phyloP scores from a whole-genome alignment of 192 early-diverging fungal species.

The Umbelopsis ramanniana region DNA sequence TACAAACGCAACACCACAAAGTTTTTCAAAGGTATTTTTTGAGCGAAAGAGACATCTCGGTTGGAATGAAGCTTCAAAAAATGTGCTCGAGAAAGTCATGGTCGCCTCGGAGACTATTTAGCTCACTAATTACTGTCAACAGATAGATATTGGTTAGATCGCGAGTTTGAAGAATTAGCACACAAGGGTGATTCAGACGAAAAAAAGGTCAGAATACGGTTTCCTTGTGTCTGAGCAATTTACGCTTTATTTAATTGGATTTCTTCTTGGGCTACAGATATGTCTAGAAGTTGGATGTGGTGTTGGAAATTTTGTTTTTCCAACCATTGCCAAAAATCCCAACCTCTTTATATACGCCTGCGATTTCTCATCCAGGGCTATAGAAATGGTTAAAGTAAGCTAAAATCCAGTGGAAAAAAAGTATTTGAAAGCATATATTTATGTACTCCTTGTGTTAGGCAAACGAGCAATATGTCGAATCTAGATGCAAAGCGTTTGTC shows the following conservation, averaged over 20 bases:
- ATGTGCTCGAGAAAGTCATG: too few relatives aligned
- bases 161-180: slow-evolving; percentile 88
- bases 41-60: too few relatives aligned
- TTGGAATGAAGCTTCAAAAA: too few relatives aligned
- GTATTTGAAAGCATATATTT: background rate
- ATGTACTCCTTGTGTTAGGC: slow-evolving; percentile 29
- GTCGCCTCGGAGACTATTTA: background rate
- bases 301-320: slow-evolving; percentile 96
- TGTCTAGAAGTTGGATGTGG: slow-evolving; percentile 96
- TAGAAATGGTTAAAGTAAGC: slow-evolving; percentile 85
- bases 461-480: slow-evolving; percentile 71
- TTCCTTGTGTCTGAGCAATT: too few relatives aligned
- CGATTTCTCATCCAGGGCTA: slow-evolving; percentile 91
- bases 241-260: too few relatives aligned
- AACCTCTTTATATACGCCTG: slow-evolving; percentile 88
- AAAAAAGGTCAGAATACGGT: slow-evolving; percentile 5
- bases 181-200: slow-evolving; percentile 19
- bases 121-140: background rate
- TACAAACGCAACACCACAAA: slow-evolving; percentile 87
- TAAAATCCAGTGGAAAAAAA: background rate
- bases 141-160: slow-evolving; percentile 95
- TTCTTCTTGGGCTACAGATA: slow-evolving; percentile 1
- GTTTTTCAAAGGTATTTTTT: slow-evolving; percentile 81
- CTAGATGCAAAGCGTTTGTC: slow-evolving; percentile 90
- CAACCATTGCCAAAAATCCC: slow-evolving; percentile 81